Evolutionary conservation across 2,329 filamentous ascomycete genomes (phyloP).

Genomic region (Pestalotiopsis sp.): DNA sequence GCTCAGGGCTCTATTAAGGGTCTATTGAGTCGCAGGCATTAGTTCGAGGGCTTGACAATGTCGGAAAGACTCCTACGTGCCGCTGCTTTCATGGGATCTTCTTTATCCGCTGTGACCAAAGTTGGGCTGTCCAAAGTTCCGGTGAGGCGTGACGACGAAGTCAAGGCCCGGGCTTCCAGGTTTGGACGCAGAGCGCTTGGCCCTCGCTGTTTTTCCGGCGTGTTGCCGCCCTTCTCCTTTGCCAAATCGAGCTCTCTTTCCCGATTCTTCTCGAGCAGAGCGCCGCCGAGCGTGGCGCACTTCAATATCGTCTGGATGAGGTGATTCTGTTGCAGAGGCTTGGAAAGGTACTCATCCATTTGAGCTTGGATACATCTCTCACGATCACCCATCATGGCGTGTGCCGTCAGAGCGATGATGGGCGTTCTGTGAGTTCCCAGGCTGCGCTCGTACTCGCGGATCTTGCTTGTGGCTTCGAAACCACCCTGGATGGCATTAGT

Average conservation of each 20-base stretch:
- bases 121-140: constrained; percentile 65
- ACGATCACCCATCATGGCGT: constrained; percentile 97
- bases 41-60: constrained; percentile 31
- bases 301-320: constrained; percentile 98
- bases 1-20: constrained; percentile 35
- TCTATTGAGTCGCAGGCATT: constrained; percentile 29
- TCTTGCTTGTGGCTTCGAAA: constrained; percentile 96
- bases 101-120: constrained; percentile 60
- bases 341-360: constrained; percentile 99
- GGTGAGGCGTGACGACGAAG: constrained; percentile 64
- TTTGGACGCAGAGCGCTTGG: constrained; percentile 26
- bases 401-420: constrained; percentile 94
- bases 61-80: constrained; percentile 53
- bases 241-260: constrained; percentile 60
- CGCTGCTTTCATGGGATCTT: constrained; percentile 56
- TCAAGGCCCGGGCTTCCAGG: constrained; percentile 64
- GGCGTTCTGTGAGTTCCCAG: constrained; percentile 82
- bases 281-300: constrained; percentile 88
- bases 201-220: constrained; percentile 45
- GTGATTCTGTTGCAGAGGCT: constrained; percentile 94
- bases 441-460: constrained; percentile 89
- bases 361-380: constrained; percentile 98
- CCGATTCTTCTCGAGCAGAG: constrained; percentile 76
- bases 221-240: constrained; percentile 32
- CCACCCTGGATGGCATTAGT: constrained; percentile 65